phyloP scores from a whole-genome alignment of 148 eudicot species.

The Dysphania ambrosioides region DNA sequence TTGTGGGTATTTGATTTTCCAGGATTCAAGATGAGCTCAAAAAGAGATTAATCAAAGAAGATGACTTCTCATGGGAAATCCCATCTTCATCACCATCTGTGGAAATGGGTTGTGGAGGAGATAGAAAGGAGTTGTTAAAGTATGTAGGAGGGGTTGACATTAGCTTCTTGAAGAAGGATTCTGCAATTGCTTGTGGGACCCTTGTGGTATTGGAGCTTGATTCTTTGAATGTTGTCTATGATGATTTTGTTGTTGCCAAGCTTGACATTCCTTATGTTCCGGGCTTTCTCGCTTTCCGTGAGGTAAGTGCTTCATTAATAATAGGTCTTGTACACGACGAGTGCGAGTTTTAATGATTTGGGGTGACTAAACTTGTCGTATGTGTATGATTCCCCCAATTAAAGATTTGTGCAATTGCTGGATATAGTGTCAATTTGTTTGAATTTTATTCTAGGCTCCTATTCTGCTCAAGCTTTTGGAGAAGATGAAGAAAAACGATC shows the following conservation, averaged over 20 bases:
- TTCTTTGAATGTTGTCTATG: constrained; percentile 54
- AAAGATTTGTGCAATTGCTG: constrained; percentile 1
- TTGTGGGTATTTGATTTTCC: background rate
- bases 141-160: constrained; percentile 92
- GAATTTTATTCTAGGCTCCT: constrained; percentile 54
- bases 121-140: constrained; percentile 42
- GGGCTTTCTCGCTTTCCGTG: constrained; percentile 93
- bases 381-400: too few species aligned
- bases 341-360: background rate
- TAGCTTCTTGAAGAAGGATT: constrained; percentile 74
- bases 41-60: constrained; percentile 25
- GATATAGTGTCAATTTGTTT: constrained; percentile 5
- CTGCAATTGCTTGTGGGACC: constrained; percentile 75
- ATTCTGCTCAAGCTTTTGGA: constrained; percentile 67
- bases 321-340: background rate
- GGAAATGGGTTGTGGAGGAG: background rate
- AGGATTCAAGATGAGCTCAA: constrained; percentile 46
- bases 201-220: constrained; percentile 66
- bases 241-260: constrained; percentile 51
- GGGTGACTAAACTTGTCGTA: background rate
- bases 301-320: constrained; percentile 37
- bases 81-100: constrained; percentile 20
- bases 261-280: constrained; percentile 72
- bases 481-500: constrained; percentile 65
- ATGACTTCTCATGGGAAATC: constrained; percentile 34